These are phyloP conservation scores for Cryoendolithus antarcticus DNA, from an alignment of 2,329 filamentous ascomycete species.

Conservation along the genomic window DNA sequence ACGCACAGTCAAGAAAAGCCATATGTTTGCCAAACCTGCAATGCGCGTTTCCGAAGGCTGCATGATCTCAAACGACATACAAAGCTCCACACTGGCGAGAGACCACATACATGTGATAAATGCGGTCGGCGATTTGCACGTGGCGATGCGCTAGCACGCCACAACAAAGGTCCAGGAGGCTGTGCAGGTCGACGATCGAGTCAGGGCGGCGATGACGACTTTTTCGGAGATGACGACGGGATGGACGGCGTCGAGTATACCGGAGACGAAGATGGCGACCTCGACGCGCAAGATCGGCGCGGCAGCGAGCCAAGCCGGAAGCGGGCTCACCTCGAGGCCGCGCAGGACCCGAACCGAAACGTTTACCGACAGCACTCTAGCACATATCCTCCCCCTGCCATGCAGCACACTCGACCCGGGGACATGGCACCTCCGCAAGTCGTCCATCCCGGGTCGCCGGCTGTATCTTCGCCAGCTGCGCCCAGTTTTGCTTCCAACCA, in stretches of 20 bases:
- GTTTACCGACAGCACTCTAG: constrained; percentile 55
- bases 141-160: constrained; percentile 84
- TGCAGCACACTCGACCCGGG: constrained; percentile 17
- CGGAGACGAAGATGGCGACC: constrained; percentile 45
- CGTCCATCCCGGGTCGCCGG: constrained; percentile 19
- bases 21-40: constrained; percentile 85
- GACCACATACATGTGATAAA: constrained; percentile 87
- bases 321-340: constrained; percentile 53
- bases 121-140: constrained; percentile 91
- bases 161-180: constrained; percentile 90
- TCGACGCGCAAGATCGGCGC: constrained; percentile 36
- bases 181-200: constrained; percentile 86
- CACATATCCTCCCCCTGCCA: constrained; percentile 63
- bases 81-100: constrained; percentile 92
- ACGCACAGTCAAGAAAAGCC: constrained; percentile 98
- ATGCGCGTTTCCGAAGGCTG: constrained; percentile 79
- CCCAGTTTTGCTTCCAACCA: too few species aligned
- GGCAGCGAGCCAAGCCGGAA: constrained; percentile 66
- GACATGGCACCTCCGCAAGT: constrained; percentile 26
- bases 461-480: constrained; percentile 20
- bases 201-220: constrained; percentile 67
- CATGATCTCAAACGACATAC: constrained; percentile 94
- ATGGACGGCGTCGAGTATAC: constrained; percentile 54
- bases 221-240: constrained; percentile 34
- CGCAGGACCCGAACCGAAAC: constrained; percentile 39